phyloP scores from a whole-genome alignment of 2,329 filamentous ascomycete genomes.

The Colletotrichum sublineola region DNA sequence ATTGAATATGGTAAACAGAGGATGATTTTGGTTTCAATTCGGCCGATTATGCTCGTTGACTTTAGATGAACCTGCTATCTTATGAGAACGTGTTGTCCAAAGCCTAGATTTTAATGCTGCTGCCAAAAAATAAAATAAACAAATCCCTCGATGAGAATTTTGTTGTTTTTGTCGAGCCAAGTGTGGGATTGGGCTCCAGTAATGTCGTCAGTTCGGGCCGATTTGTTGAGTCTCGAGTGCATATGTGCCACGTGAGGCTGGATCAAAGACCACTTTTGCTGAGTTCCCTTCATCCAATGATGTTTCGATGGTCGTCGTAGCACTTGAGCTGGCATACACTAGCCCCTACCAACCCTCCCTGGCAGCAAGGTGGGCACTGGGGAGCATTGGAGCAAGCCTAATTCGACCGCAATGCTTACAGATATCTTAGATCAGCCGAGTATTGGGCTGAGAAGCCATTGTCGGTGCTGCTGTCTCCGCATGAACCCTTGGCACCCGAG shows the following conservation, averaged over 20 bases:
- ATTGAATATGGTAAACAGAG: background rate
- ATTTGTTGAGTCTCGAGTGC: conserved; percentile 11
- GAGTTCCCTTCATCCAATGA: conserved; percentile 23
- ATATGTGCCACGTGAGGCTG: conserved; percentile 18
- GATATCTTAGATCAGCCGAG: no score
- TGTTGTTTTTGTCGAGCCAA: background rate
- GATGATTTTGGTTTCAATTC: background rate
- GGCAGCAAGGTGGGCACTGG: background rate
- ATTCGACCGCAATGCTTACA: background rate
- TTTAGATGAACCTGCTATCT: background rate
- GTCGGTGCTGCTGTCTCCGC: background rate
- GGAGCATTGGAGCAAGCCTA: background rate
- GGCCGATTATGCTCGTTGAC: background rate
- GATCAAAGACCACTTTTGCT: conserved; percentile 13
- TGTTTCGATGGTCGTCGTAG: conserved; percentile 6
- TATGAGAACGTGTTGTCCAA: no score
- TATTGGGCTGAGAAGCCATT: background rate
- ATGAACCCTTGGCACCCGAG: conserved; percentile 12
- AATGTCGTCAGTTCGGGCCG: conserved; percentile 10
- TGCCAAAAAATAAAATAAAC: background rate
- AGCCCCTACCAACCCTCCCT: conserved; percentile 18
- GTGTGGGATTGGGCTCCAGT: conserved; percentile 4
- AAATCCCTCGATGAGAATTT: background rate
- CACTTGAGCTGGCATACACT: background rate
- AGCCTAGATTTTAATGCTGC: background rate